Conservation (phyloP, 2,329 filamentous ascomycete genomes). For the Phyllosticta citriasiana region DNA sequence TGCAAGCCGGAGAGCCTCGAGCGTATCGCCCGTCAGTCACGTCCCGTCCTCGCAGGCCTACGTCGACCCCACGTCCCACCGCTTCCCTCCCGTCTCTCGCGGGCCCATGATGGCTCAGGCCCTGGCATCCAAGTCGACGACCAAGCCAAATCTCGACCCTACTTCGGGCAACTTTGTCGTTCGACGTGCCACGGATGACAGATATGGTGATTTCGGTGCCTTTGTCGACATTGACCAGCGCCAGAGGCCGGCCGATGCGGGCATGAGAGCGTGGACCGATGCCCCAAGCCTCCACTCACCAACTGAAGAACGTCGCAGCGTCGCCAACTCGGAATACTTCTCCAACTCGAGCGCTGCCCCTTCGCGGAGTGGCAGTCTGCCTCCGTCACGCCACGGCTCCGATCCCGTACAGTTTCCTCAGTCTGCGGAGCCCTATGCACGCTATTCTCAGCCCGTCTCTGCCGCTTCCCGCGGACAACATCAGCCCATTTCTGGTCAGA, state of each 20-base stretch:
- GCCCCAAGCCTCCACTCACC: conserved; percentile 29
- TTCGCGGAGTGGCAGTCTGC: conserved; percentile 46
- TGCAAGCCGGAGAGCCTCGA: conserved; percentile 24
- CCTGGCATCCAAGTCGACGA: conserved; percentile 17
- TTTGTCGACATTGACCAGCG: conserved; percentile 20
- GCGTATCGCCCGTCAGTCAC: conserved; percentile 26
- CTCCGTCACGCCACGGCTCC: conserved; percentile 44
- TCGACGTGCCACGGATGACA: conserved; percentile 21
- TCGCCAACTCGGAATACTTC: conserved; percentile 35
- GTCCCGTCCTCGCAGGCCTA: conserved; percentile 23
- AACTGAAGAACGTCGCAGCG: conserved; percentile 31
- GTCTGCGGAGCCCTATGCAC: conserved; percentile 19
- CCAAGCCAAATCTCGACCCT: conserved; percentile 23
- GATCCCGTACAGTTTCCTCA: conserved; percentile 28
- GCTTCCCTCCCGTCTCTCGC: conserved; percentile 21
- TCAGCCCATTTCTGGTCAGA: conserved; percentile 38
- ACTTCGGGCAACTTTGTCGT: conserved; percentile 23
- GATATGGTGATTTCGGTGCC: conserved; percentile 25
- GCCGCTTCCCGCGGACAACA: conserved; percentile 37
- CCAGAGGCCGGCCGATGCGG: conserved; percentile 19
- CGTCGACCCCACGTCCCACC: conserved; percentile 17
- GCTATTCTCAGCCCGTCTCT: conserved; percentile 28
- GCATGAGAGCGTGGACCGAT: conserved; percentile 26
- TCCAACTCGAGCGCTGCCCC: conserved; percentile 33
- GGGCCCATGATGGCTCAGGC: conserved; percentile 16